Percentiles rank a stretch among this genome's conserved stretches.
phyloP scores from a whole-genome alignment of 2,329 filamentous ascomycete species.

The Sarocladium brachiariae region DNA sequence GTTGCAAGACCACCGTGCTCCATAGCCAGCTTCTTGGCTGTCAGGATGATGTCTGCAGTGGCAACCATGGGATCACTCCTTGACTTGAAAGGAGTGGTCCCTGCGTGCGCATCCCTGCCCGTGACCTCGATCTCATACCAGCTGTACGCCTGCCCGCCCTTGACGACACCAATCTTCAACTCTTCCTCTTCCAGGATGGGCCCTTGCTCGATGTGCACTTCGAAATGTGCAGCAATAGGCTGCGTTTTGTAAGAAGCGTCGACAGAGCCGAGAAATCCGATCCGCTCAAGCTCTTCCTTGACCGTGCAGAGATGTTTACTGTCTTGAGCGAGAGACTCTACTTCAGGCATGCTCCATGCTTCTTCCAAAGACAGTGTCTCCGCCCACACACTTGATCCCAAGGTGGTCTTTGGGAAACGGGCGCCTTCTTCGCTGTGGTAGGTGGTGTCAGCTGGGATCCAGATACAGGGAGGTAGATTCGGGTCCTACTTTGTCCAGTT shows the following conservation, averaged over 20 bases:
- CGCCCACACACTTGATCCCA: constrained; percentile 71
- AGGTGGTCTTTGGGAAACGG: constrained; percentile 69
- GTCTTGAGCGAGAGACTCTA: constrained; percentile 29
- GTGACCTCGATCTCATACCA: constrained; percentile 24
- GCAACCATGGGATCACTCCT: constrained; percentile 27
- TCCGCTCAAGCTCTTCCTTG: constrained; percentile 53
- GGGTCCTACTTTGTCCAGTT: constrained; percentile 64
- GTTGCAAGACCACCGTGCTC: constrained; percentile 21
- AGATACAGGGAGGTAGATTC: constrained; percentile 12
- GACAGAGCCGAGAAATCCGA: constrained; percentile 59
- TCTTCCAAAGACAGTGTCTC: constrained; percentile 53
- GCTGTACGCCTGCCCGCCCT: constrained; percentile 25
- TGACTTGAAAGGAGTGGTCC: constrained; percentile 25
- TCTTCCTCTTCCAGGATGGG: constrained; percentile 59
- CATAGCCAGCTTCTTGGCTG: constrained; percentile 21
- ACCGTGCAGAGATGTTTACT: constrained; percentile 15
- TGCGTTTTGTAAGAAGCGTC: constrained; percentile 16
- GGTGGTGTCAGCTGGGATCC: too few relatives aligned
- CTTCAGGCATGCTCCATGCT: constrained; percentile 58
- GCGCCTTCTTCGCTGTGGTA: constrained; percentile 66
- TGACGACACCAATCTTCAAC: constrained; percentile 37
- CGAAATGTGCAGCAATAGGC: constrained; percentile 70
- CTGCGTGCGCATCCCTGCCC: constrained; percentile 24
- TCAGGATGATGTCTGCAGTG: constrained; percentile 27
- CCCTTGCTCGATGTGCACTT: constrained; percentile 46